These are phyloP conservation scores for Quercus tomentella DNA, from an alignment of 331 rosid species.

Conservation along the genomic window DNA sequence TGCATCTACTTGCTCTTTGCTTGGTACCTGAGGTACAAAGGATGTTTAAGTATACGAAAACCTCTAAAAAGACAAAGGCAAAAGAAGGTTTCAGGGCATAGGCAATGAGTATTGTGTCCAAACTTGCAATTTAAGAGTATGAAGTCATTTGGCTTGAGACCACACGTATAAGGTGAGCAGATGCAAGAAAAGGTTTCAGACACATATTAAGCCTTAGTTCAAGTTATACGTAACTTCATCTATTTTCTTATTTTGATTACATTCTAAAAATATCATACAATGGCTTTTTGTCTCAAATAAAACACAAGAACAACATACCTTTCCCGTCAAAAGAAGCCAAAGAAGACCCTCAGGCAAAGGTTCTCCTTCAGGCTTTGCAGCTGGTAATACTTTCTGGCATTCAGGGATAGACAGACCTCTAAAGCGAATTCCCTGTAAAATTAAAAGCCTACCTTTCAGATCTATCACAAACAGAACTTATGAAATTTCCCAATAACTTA, in stretches of 20 bases:
- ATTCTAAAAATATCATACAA: not conserved
- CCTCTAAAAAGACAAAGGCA: not conserved
- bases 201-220: not conserved
- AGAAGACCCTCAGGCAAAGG: constrained; percentile 93
- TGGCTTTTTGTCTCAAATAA: not conserved
- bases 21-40: constrained; percentile 63
- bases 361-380: constrained; percentile 85
- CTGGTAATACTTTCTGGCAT: constrained; percentile 83
- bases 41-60: not conserved
- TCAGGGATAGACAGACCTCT: constrained; percentile 88
- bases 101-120: not conserved
- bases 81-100: not conserved
- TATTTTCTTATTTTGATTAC: not conserved
- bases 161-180: constrained; percentile 5
- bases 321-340: constrained; percentile 96
- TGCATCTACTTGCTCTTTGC: constrained; percentile 82
- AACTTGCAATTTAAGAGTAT: not conserved
- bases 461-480: constrained; percentile 12
- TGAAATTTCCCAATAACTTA: not conserved
- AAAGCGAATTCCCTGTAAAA: constrained; percentile 86
- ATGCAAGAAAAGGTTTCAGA: not conserved
- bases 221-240: not conserved
- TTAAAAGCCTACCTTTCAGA: constrained; percentile 21
- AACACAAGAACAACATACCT: constrained; percentile 36
- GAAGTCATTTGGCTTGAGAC: constrained; percentile 1